A percentile compares a stretch with the other conserved stretches of the same genome.
phyloP scores from a whole-genome alignment of 176 grass and related monocot genomes.

The Triticum urartu region DNA sequence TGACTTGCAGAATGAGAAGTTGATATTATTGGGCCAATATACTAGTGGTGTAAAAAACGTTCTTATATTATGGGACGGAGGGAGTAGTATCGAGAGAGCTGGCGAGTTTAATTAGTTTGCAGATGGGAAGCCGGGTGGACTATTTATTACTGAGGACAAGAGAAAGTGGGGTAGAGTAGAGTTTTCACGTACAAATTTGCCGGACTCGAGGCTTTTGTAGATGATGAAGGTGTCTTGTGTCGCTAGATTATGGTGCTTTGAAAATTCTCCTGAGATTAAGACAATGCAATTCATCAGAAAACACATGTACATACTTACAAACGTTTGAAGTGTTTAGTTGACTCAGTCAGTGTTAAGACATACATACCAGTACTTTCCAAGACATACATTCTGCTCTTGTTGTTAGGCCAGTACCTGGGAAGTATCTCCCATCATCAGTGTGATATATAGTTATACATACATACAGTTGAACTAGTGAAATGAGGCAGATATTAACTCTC shows the following conservation, averaged over 20 bases:
- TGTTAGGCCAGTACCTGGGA: constrained; percentile 92
- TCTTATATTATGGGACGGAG: too few relatives aligned
- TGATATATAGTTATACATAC: background rate
- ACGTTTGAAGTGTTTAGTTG: background rate
- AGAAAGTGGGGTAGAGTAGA: background rate
- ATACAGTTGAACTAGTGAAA: background rate
- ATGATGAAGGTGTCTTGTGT: constrained; percentile 55
- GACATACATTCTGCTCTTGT: constrained; percentile 88
- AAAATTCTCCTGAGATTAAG: constrained; percentile 58
- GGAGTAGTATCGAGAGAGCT: background rate
- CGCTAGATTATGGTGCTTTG: constrained; percentile 52
- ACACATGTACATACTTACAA: background rate
- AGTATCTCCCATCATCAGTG: constrained; percentile 27
- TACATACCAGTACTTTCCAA: constrained; percentile 64
- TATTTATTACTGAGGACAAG: background rate
- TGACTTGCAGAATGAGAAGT: background rate
- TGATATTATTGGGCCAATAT: too few relatives aligned
- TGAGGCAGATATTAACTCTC: background rate
- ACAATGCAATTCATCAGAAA: constrained; percentile 4
- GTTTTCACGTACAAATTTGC: constrained; percentile 47
- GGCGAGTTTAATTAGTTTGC: background rate
- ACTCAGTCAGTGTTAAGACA: background rate
- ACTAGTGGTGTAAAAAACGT: too few relatives aligned
- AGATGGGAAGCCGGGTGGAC: background rate
- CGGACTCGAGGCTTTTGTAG: constrained; percentile 47